These are phyloP conservation scores for Bruguiera sexangula DNA, from an alignment of 345 rosid genomes.

Conservation along the genomic window DNA sequence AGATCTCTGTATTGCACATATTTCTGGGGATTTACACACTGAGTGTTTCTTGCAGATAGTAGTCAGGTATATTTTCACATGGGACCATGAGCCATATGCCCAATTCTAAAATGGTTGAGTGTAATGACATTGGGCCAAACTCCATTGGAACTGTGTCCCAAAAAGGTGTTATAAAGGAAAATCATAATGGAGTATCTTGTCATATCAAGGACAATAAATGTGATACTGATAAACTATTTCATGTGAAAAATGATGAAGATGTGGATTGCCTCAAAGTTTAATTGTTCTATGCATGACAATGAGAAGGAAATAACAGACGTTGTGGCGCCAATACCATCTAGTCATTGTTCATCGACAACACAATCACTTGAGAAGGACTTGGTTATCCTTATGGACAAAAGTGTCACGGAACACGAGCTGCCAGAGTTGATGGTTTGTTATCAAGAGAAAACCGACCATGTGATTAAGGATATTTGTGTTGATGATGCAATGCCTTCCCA, in stretches of 20 bases:
- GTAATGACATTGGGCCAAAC: not conserved
- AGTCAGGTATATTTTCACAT: not conserved
- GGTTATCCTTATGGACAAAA: too few species aligned
- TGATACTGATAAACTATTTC: not conserved
- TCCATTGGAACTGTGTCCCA: not conserved
- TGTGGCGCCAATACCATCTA: not conserved
- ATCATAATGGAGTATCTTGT: not conserved
- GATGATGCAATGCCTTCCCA: conserved; percentile 65
- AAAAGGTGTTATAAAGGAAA: not conserved
- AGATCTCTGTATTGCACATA: not conserved
- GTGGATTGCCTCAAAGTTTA: not conserved
- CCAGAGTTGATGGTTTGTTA: conserved; percentile 74
- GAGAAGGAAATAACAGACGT: not conserved
- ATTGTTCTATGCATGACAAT: not conserved
- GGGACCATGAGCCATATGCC: not conserved
- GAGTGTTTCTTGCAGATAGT: not conserved
- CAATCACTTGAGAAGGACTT: too few species aligned
- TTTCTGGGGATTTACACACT: not conserved
- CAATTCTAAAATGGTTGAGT: not conserved
- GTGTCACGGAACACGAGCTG: conserved; percentile 34
- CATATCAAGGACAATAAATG: not conserved
- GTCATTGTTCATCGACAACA: not conserved
- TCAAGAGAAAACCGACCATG: conserved; percentile 50
- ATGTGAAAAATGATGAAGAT: not conserved
- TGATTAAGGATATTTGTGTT: conserved; percentile 71